These are phyloP conservation scores for Suillus hirtellus DNA, from an alignment of 768 basidiomycete species.

Conservation along the genomic window DNA sequence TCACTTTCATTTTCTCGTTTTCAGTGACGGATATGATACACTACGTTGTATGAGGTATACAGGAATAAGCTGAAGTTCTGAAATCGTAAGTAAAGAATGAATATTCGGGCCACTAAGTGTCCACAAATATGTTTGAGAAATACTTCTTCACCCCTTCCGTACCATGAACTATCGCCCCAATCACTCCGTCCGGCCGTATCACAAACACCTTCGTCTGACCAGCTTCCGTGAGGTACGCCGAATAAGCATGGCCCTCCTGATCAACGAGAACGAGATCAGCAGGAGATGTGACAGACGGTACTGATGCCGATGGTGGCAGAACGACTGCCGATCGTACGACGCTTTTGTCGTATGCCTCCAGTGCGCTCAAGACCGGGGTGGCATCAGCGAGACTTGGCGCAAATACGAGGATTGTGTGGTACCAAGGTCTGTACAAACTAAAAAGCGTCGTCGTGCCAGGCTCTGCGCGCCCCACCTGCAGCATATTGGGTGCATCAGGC, in stretches of 20 bases:
- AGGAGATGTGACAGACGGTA: neutral
- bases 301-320: neutral
- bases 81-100: neutral
- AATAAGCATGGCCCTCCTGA: slow-evolving; percentile 35
- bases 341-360: neutral
- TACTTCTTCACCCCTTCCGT: slow-evolving; percentile 15
- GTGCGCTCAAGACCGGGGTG: neutral
- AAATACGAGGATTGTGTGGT: slow-evolving; percentile 37
- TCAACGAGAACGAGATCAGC: slow-evolving; percentile 37
- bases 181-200: slow-evolving; percentile 43
- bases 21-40: neutral
- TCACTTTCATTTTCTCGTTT: no score
- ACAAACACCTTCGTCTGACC: slow-evolving; percentile 33
- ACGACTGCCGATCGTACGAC: slow-evolving; percentile 10
- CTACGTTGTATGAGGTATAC: neutral
- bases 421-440: slow-evolving; percentile 23
- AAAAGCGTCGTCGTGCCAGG: slow-evolving; percentile 25
- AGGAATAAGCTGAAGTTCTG: neutral
- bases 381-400: slow-evolving; percentile 11
- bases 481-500: slow-evolving; percentile 41
- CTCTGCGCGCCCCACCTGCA: slow-evolving; percentile 8
- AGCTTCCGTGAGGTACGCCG: slow-evolving; percentile 34
- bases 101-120: neutral
- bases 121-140: slow-evolving; percentile 18
- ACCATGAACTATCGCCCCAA: slow-evolving; percentile 38